phyloP scores from a whole-genome alignment of 768 basidiomycete species.

The Goffeauzyma gilvescens region DNA sequence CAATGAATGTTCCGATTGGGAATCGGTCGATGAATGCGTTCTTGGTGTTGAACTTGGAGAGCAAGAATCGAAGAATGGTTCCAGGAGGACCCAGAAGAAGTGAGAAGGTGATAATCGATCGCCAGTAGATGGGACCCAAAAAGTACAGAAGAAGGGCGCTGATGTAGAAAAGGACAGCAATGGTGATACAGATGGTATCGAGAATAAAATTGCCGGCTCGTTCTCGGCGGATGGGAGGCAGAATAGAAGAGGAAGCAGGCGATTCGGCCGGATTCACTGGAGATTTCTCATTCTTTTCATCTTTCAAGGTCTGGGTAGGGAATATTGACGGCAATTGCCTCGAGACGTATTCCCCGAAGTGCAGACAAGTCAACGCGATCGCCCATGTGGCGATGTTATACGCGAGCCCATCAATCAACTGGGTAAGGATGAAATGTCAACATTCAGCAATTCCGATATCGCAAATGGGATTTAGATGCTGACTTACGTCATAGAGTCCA shows the following conservation, averaged over 20 bases:
- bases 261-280: background rate
- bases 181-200: conserved; percentile 39
- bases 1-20: conserved; percentile 29
- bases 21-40: conserved; percentile 33
- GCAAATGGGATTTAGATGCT: conserved; percentile 3
- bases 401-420: conserved; percentile 76
- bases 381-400: conserved; percentile 61
- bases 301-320: conserved; percentile 12
- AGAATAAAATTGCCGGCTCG: conserved; percentile 24
- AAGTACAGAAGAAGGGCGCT: conserved; percentile 64
- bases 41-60: conserved; percentile 52
- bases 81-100: conserved; percentile 80
- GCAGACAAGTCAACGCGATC: conserved; percentile 55
- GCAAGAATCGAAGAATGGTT: conserved; percentile 58
- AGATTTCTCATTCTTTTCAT: background rate
- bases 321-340: conserved; percentile 6
- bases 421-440: background rate
- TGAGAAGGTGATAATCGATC: conserved; percentile 65
- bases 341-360: conserved; percentile 52
- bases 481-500: conserved; percentile 53
- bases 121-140: conserved; percentile 46
- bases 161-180: conserved; percentile 51
- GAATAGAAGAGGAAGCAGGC: conserved; percentile 1
- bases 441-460: background rate
- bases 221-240: background rate